These are phyloP conservation scores for Malassezia yamatoensis DNA, from an alignment of 1,284 basidiomycete genomes.

Conservation along the genomic window DNA sequence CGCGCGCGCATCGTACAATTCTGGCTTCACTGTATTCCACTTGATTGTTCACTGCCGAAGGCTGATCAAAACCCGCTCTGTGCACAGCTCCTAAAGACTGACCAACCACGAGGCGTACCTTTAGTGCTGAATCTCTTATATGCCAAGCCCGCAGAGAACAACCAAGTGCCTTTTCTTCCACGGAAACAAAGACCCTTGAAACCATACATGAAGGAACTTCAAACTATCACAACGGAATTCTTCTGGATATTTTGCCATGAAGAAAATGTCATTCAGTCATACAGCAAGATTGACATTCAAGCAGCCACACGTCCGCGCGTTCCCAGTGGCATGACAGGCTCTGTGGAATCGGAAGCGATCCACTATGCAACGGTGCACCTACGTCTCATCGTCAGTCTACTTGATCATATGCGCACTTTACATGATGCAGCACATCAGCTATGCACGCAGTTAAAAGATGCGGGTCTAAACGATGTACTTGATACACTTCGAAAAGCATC, in stretches of 20 bases:
- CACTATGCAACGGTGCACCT: conserved; percentile 58
- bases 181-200: conserved; percentile 79
- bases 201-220: conserved; percentile 76
- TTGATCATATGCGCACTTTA: conserved; percentile 12
- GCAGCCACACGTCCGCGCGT: conserved; percentile 81
- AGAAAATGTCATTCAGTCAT: conserved; percentile 77
- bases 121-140: conserved; percentile 35
- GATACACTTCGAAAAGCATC: conserved; percentile 26
- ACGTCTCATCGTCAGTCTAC: conserved; percentile 26
- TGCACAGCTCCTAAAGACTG: not conserved
- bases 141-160: conserved; percentile 21
- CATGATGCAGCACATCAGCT: conserved; percentile 11
- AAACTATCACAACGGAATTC: conserved; percentile 82
- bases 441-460: not conserved
- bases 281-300: conserved; percentile 67
- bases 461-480: conserved; percentile 17
- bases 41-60: conserved; percentile 31
- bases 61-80: not conserved
- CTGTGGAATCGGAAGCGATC: conserved; percentile 96
- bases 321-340: conserved; percentile 94
- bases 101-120: conserved; percentile 1
- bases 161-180: conserved; percentile 65
- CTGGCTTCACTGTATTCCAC: conserved; percentile 51
- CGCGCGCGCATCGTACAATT: conserved; percentile 81
- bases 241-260: conserved; percentile 97